phyloP scores from a whole-genome alignment of 179 eudicot species.

The Pouteria campechiana region DNA sequence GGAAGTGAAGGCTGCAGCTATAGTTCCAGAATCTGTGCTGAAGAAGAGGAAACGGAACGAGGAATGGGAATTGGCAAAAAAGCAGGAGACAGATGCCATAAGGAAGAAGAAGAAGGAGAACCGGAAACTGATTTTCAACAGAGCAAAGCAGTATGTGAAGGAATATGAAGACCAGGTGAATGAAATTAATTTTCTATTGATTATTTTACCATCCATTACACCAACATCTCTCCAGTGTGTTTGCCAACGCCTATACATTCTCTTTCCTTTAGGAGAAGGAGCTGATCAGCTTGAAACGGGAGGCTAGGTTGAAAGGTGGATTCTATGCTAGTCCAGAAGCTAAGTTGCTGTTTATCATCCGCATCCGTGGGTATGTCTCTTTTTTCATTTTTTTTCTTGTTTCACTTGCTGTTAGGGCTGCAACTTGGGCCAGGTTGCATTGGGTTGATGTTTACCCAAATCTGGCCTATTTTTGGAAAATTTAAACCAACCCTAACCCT shows the following conservation, averaged over 20 bases:
- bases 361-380: constrained; percentile 67
- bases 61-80: constrained; percentile 76
- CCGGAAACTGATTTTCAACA: constrained; percentile 46
- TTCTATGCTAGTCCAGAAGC: constrained; percentile 78
- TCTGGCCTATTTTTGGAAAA: too few relatives aligned
- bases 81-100: constrained; percentile 25
- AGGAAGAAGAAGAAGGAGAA: constrained; percentile 41
- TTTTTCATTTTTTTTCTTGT: too few relatives aligned
- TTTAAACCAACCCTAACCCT: too few relatives aligned
- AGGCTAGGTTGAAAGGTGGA: constrained; percentile 75
- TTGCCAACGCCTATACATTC: too few relatives aligned
- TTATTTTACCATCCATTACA: too few relatives aligned
- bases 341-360: constrained; percentile 68
- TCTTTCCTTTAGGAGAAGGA: constrained; percentile 41
- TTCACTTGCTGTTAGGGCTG: too few relatives aligned
- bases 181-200: too few relatives aligned
- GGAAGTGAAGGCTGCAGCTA: constrained; percentile 24
- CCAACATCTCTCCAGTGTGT: background rate
- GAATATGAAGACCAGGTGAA: constrained; percentile 59
- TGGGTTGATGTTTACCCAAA: too few relatives aligned
- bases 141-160: constrained; percentile 44
- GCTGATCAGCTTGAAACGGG: constrained; percentile 57
- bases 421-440: too few relatives aligned
- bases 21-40: constrained; percentile 73
- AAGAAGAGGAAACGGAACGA: constrained; percentile 70